Evolutionary conservation across 2,329 filamentous ascomycete genomes (phyloP), one percentile per base, ranked within the genome.

Genomic region (Hymenoscyphus infarciens): DNA sequence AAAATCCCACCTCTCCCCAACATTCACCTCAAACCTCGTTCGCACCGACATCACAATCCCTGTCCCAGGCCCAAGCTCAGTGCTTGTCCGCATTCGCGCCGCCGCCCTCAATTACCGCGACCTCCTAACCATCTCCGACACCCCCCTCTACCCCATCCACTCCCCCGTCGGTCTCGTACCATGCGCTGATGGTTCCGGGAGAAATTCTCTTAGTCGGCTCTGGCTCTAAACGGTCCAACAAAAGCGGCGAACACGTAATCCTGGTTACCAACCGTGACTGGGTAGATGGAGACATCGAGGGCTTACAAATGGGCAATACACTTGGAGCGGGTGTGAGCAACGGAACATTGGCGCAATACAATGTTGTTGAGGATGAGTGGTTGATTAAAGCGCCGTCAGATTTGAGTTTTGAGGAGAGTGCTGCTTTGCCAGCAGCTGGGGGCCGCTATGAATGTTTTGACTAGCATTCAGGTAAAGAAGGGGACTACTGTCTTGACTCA

Each of bases 111-210:
- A 69, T 56, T 65, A 53, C 42, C 62, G 67, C 10, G 67, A 69
- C 52, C 56, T 67, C 19, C 54, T 65, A 19, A 52, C 61, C 19
- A 15, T 68, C 27, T 62, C 64, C 15, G 39, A 56, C 56, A 64
- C 63, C 1, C 64, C 67, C 19, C 22, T 57, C 7, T 69, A 68
- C 55, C 62, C 65, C 7, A 19, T 60, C 10, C 11, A 16, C 7
- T 58, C 61, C 1, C 13, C 35, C 1, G 3, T 45, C 2, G 60
- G 57, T 11, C 16, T 65, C 1, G 84, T 90, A 1, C 86, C 87
- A 1, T 86, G 84, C 73, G 87, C 85, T 22, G 88, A 91, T 74
- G 88, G 88, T 79, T 87, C 86, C 74, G 88, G 88, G 88, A 49
- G 77, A 79, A 8, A 77, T 91, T 52, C 77, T 82, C 1, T 74